Conservation (phyloP, 192 early-diverging fungal genomes). For the Funneliformis mosseae region DNA sequence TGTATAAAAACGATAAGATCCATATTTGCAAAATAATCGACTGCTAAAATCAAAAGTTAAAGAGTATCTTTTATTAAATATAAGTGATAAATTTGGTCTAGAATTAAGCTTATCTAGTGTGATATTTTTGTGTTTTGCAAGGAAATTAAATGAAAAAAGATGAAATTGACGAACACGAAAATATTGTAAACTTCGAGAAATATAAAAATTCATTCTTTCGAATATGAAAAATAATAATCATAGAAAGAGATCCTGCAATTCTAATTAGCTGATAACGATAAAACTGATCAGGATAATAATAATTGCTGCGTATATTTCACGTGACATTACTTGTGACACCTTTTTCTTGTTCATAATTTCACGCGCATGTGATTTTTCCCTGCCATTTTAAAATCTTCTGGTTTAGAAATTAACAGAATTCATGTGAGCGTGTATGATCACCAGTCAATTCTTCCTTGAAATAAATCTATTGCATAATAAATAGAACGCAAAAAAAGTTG, state of each 20-base stretch:
- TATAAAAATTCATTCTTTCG: neutral
- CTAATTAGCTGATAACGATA: too few species aligned
- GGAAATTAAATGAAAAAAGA: neutral
- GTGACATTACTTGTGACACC: too few species aligned
- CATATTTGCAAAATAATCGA: neutral
- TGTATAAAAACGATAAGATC: neutral
- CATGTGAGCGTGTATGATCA: too few species aligned
- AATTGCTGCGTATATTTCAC: too few species aligned
- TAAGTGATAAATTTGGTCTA: neutral
- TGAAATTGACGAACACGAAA: neutral
- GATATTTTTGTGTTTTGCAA: neutral
- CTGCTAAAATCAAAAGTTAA: neutral
- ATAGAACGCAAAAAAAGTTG: too few species aligned
- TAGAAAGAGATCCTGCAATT: neutral
- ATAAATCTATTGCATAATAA: too few species aligned
- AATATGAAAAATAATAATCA: neutral
- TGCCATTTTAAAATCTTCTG: too few species aligned
- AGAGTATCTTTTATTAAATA: neutral
- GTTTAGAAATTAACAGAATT: too few species aligned
- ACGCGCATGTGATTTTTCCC: too few species aligned
- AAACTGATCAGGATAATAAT: too few species aligned
- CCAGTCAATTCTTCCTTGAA: too few species aligned
- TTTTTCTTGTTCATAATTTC: too few species aligned
- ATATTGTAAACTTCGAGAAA: neutral
- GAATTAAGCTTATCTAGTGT: neutral